phyloP scores from a whole-genome alignment of 345 rosid species.

The Erucastrum elatum region DNA sequence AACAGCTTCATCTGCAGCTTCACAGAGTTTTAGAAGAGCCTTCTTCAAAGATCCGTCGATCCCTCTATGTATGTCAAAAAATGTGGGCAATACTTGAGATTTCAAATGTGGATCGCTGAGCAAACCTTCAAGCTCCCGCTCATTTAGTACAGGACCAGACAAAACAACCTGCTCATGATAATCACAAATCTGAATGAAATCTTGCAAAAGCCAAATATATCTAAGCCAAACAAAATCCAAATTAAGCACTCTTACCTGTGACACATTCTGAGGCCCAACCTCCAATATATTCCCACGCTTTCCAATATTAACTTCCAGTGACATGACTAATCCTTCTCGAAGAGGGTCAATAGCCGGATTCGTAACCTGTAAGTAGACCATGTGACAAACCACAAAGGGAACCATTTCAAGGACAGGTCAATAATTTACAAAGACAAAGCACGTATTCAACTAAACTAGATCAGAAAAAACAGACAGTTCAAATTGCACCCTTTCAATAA shows the following conservation, averaged over 20 bases:
- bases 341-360: constrained; percentile 99
- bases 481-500: constrained; percentile 8
- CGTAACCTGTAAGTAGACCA: constrained; percentile 63
- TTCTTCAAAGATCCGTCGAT: constrained; percentile 83
- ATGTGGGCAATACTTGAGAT: constrained; percentile 66
- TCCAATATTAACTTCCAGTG: constrained; percentile 93
- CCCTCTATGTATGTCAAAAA: constrained; percentile 93
- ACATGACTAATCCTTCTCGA: constrained; percentile 97
- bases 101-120: constrained; percentile 67
- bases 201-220: constrained; percentile 9
- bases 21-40: constrained; percentile 76
- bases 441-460: neutral
- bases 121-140: constrained; percentile 89
- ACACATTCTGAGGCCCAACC: constrained; percentile 92
- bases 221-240: constrained; percentile 15
- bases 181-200: constrained; percentile 21
- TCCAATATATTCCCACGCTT: constrained; percentile 93
- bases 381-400: constrained; percentile 19
- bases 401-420: constrained; percentile 15
- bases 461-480: neutral
- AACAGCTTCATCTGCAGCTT: constrained; percentile 98
- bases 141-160: constrained; percentile 88
- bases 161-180: constrained; percentile 63
- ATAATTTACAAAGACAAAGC: constrained; percentile 3
- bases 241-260: constrained; percentile 58